These are phyloP conservation scores for Citrus mangshanensis DNA, from an alignment of 345 rosid genomes.

Conservation along the genomic window DNA sequence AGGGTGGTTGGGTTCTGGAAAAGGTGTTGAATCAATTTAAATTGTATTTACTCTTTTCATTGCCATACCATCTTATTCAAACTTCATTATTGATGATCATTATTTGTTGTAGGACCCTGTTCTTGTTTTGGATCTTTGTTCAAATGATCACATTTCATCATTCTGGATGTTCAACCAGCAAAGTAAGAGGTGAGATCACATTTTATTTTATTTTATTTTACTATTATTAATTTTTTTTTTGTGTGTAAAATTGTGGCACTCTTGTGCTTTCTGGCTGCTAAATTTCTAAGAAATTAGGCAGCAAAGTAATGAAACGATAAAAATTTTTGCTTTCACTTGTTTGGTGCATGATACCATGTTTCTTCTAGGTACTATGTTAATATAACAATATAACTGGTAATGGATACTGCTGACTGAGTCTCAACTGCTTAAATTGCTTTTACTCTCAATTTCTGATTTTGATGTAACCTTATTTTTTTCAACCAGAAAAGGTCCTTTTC, in stretches of 20 bases:
- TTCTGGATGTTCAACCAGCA: conserved; percentile 95
- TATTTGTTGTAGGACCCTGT: conserved; percentile 64
- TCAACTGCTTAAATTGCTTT: not conserved
- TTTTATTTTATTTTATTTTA: not conserved
- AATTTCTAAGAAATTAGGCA: not conserved
- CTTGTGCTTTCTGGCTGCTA: not conserved
- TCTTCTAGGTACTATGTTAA: not conserved
- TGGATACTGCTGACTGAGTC: not conserved
- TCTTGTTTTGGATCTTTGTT: conserved; percentile 74
- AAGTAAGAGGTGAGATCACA: conserved; percentile 69
- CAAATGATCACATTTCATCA: conserved; percentile 65
- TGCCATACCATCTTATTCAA: not conserved
- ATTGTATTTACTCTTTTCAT: not conserved
- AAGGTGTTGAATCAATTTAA: conserved; percentile 45
- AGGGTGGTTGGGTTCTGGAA: conserved; percentile 93
- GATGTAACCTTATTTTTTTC: not conserved
- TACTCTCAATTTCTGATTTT: conserved; percentile 1
- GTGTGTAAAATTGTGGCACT: not conserved
- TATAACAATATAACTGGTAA: not conserved
- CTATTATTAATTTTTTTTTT: not conserved
- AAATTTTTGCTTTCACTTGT: not conserved
- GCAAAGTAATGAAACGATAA: not conserved
- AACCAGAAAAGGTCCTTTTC: not conserved
- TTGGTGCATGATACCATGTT: not conserved
- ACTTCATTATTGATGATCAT: conserved; percentile 8